Conservation (phyloP, 345 rosid genomes). For the Populus euphratica region DNA sequence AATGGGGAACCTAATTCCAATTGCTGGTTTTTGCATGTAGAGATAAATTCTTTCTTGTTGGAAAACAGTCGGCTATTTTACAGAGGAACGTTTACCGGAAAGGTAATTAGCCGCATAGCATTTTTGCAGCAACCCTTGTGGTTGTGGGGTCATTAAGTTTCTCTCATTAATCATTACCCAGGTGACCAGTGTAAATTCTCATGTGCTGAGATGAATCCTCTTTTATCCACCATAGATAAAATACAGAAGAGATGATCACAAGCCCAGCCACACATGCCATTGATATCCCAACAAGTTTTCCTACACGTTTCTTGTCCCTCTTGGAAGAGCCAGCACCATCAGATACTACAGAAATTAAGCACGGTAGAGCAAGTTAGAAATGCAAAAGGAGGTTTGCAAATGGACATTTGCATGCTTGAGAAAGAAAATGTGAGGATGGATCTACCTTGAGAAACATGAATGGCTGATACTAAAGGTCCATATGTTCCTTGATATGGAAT, state of each 20-base stretch:
- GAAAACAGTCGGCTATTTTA: background rate
- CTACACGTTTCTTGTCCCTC: slow-evolving; percentile 19
- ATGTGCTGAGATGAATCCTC: slow-evolving; percentile 10
- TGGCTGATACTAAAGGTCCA: slow-evolving; percentile 54
- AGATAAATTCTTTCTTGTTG: background rate
- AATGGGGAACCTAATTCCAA: background rate
- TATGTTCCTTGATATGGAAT: slow-evolving; percentile 53
- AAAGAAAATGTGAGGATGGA: background rate
- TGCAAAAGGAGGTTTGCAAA: background rate
- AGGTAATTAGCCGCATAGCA: background rate
- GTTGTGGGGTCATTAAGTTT: background rate
- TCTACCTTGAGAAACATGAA: slow-evolving; percentile 46
- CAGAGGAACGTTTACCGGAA: background rate
- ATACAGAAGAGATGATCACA: slow-evolving; percentile 28
- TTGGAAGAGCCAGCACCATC: slow-evolving; percentile 15
- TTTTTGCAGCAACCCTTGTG: background rate
- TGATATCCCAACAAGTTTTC: slow-evolving; percentile 35
- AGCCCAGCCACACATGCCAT: slow-evolving; percentile 33
- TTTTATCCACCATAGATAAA: slow-evolving; percentile 40
- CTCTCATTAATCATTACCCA: slow-evolving; percentile 6
- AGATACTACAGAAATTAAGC: slow-evolving; percentile 9
- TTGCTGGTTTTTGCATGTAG: background rate
- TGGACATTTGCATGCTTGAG: background rate
- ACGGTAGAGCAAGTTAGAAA: background rate
- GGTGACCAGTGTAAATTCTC: slow-evolving; percentile 23